Conservation (phyloP, 805 yeast genomes). For the Wickerhamiella domercqiae region DNA sequence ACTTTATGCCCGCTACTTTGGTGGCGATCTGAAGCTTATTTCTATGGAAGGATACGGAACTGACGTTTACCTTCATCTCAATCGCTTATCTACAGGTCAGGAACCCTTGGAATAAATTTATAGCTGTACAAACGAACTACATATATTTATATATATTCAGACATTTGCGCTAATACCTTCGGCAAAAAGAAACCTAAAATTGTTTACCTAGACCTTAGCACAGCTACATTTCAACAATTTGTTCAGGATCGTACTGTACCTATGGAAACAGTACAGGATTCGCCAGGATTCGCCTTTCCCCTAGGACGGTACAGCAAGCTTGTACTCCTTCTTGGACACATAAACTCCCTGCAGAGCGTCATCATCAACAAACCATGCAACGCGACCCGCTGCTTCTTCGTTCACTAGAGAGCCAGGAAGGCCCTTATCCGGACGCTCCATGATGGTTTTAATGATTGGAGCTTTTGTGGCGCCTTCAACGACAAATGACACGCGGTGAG, state of each 20-base stretch:
- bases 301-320: too few species aligned
- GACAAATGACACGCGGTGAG: slow-evolving; percentile 83
- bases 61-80: slow-evolving; percentile 76
- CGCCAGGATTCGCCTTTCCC: too few species aligned
- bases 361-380: slow-evolving; percentile 93
- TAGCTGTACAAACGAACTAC: background rate
- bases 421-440: slow-evolving; percentile 96
- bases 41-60: slow-evolving; percentile 93
- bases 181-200: too few species aligned
- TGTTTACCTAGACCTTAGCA: too few species aligned
- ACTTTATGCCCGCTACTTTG: slow-evolving; percentile 75
- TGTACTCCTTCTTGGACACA: slow-evolving; percentile 57
- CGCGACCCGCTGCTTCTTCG: slow-evolving; percentile 93
- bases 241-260: too few species aligned
- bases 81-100: slow-evolving; percentile 54
- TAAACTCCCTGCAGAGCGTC: slow-evolving; percentile 74
- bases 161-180: too few species aligned
- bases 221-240: too few species aligned
- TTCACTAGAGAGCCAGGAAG: slow-evolving; percentile 86
- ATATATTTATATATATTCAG: background rate
- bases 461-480: slow-evolving; percentile 96
- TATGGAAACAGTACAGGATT: too few species aligned
- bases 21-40: slow-evolving; percentile 75
- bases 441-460: slow-evolving; percentile 73
- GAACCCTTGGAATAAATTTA: slow-evolving; percentile 36